Evolutionary conservation across 2,329 filamentous ascomycete genomes (phyloP).

Genomic region (Ophiosphaerella herpotricha): DNA sequence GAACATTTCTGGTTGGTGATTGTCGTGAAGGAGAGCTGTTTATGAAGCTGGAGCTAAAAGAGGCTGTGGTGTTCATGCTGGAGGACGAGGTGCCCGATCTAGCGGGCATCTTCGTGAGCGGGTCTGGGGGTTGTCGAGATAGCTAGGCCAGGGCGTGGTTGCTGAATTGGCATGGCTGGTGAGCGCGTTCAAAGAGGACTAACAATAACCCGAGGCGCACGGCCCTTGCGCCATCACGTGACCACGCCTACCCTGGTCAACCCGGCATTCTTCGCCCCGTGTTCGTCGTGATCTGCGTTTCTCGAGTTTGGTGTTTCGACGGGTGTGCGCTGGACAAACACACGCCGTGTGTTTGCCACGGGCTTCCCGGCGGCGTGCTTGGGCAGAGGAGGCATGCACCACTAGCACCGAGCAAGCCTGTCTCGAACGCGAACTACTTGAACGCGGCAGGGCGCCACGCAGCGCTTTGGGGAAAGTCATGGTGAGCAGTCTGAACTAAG

Average conservation of each 20-base stretch:
- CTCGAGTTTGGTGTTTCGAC: too few relatives aligned
- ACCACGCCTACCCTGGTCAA: constrained; percentile 16
- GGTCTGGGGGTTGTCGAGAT: constrained; percentile 5
- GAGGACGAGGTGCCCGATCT: constrained; percentile 40
- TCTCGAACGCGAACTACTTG: too few relatives aligned
- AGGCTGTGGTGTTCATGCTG: constrained; percentile 41
- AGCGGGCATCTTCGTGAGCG: constrained; percentile 31
- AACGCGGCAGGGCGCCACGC: too few relatives aligned
- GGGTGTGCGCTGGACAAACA: too few relatives aligned
- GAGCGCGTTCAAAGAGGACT: constrained; percentile 17
- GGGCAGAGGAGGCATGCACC: too few relatives aligned
- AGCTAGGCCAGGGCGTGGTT: constrained; percentile 2
- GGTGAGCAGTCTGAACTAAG: too few relatives aligned
- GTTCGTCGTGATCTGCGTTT: too few relatives aligned
- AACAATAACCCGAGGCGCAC: constrained; percentile 12
- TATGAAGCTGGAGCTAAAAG: constrained; percentile 38
- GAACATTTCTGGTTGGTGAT: constrained; percentile 36
- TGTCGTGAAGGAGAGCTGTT: constrained; percentile 37
- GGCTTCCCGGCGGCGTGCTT: too few relatives aligned
- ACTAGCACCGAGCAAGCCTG: too few relatives aligned
- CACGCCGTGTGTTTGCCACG: too few relatives aligned
- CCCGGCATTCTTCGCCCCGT: not conserved
- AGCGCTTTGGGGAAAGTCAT: too few relatives aligned
- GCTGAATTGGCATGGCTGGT: constrained; percentile 30
- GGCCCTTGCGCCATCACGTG: constrained; percentile 10